Conservation (phyloP, 2,329 filamentous ascomycete genomes). For the Sporothrix pseudoabietina region DNA sequence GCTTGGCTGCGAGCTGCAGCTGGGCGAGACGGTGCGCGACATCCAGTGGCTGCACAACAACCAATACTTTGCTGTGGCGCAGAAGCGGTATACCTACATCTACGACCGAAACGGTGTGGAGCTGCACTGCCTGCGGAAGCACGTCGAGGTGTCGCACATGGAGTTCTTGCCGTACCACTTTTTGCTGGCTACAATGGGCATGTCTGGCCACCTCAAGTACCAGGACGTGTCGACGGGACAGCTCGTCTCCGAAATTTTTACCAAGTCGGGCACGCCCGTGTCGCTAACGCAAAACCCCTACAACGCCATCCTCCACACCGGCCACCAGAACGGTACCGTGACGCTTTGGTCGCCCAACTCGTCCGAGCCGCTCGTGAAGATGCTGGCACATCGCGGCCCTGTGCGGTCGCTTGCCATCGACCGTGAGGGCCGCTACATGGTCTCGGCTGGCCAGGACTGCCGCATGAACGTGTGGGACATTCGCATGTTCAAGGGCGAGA, state of each 20-base stretch:
- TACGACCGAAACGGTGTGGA: constrained; percentile 92
- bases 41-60: constrained; percentile 93
- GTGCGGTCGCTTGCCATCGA: constrained; percentile 85
- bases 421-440: constrained; percentile 72
- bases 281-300: constrained; percentile 85
- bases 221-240: constrained; percentile 94
- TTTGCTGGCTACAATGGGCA: constrained; percentile 80
- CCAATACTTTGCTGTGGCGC: constrained; percentile 90
- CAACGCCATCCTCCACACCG: constrained; percentile 89
- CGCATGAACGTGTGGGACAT: constrained; percentile 37
- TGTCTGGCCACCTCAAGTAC: constrained; percentile 85
- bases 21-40: constrained; percentile 88
- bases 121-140: constrained; percentile 86
- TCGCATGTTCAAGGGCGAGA: constrained; percentile 65
- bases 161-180: constrained; percentile 98
- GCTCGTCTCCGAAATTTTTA: constrained; percentile 81
- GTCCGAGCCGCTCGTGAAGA: constrained; percentile 81
- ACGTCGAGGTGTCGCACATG: constrained; percentile 88
- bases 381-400: constrained; percentile 85
- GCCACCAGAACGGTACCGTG: constrained; percentile 93
- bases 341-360: constrained; percentile 96
- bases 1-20: constrained; percentile 80
- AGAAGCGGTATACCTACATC: constrained; percentile 96
- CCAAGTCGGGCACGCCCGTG: constrained; percentile 79
- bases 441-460: constrained; percentile 36